phyloP scores from a whole-genome alignment of 139 green algal species.

The Closterium sp. region DNA sequence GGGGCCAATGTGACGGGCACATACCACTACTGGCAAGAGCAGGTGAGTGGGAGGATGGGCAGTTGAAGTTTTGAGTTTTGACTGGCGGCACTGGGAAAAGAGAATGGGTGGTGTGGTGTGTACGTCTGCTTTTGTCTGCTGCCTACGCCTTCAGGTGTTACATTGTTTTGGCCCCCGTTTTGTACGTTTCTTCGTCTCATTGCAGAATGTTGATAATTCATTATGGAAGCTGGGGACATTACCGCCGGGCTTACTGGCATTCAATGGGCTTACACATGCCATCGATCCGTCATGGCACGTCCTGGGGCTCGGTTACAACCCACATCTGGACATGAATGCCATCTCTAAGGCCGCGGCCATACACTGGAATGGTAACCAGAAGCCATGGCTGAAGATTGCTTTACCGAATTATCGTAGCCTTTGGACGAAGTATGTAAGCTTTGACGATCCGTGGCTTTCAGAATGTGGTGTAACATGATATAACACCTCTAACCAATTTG shows the following conservation, averaged over 20 bases:
- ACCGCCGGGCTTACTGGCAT: slow-evolving; percentile 35
- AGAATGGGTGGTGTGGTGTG: no score
- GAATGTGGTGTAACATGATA: no score
- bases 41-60: slow-evolving; percentile 23
- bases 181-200: no score
- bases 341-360: slow-evolving; percentile 35
- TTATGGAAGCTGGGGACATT: slow-evolving; percentile 35
- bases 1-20: slow-evolving; percentile 22
- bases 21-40: slow-evolving; percentile 40
- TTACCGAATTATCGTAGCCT: slow-evolving; percentile 7
- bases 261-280: slow-evolving; percentile 17
- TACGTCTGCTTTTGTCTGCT: no score
- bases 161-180: background rate
- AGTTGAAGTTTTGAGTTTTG: no score
- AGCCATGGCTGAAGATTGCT: slow-evolving; percentile 45
- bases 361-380: slow-evolving; percentile 48
- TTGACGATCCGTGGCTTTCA: no score
- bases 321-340: slow-evolving; percentile 7
- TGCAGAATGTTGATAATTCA: slow-evolving; percentile 44
- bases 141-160: no score
- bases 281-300: slow-evolving; percentile 38
- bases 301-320: slow-evolving; percentile 40
- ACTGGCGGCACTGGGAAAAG: no score
- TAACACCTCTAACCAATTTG: no score
- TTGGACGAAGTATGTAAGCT: slow-evolving; percentile 34